A percentile compares a stretch with the other conserved stretches of the same genome.
These are phyloP conservation scores for Papiliotrema nemorosa DNA, from an alignment of 1,284 basidiomycete species.

Conservation along the genomic window DNA sequence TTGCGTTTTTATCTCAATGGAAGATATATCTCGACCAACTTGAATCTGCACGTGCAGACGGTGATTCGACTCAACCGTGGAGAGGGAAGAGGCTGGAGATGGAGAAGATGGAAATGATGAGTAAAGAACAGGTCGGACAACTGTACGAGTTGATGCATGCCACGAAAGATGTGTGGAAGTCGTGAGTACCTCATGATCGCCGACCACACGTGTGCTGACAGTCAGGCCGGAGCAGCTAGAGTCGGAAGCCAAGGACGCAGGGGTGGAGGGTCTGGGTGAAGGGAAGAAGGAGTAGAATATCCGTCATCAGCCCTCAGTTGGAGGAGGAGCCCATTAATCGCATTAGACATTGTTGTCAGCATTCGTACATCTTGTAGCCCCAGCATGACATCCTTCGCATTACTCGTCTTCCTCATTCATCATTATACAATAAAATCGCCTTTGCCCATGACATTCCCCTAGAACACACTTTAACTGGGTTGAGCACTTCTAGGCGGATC, in stretches of 20 bases:
- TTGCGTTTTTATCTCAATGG: constrained; percentile 91
- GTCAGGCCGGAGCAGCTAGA: constrained; percentile 8
- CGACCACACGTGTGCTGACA: neutral
- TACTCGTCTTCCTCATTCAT: neutral
- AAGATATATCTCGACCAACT: constrained; percentile 80
- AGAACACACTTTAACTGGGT: constrained; percentile 11
- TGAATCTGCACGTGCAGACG: constrained; percentile 31
- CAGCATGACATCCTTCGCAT: no score
- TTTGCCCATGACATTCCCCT: neutral
- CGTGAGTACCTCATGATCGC: constrained; percentile 29
- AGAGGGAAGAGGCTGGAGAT: constrained; percentile 68
- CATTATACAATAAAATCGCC: neutral
- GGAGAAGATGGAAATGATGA: constrained; percentile 81
- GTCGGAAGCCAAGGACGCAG: constrained; percentile 10
- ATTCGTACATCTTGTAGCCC: no score
- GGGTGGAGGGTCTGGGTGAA: constrained; percentile 2
- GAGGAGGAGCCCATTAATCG: no score
- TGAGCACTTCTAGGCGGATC: constrained; percentile 16
- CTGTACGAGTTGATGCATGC: constrained; percentile 89
- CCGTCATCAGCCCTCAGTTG: no score
- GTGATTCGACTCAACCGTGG: constrained; percentile 45
- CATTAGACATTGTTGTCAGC: neutral
- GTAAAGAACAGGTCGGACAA: constrained; percentile 79
- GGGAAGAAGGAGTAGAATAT: constrained; percentile 1
- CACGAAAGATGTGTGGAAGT: constrained; percentile 78